Conservation (phyloP, 495 filamentous ascomycete genomes). For the Hypoxylon subgilvum region DNA sequence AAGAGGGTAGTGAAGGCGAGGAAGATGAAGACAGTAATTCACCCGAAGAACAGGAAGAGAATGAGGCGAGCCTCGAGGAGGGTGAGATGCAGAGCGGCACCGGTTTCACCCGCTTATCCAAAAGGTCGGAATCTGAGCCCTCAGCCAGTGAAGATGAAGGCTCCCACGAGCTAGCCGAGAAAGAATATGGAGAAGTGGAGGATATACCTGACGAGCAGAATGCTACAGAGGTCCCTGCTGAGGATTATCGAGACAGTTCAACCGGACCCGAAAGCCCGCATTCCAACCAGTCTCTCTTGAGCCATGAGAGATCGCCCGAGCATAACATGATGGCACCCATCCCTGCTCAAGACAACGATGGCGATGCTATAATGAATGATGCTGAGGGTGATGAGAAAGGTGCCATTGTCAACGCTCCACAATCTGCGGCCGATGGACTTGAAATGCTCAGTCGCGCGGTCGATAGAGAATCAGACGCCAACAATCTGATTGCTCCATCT, state of each 20-base stretch:
- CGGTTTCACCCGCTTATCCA: slow-evolving; percentile 1
- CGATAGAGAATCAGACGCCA: slow-evolving; percentile 27
- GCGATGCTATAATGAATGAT: slow-evolving; percentile 20
- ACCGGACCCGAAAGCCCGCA: neutral
- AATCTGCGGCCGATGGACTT: slow-evolving; percentile 38
- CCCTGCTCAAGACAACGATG: slow-evolving; percentile 1
- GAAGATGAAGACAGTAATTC: slow-evolving; percentile 7
- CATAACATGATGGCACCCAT: neutral
- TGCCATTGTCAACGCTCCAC: neutral
- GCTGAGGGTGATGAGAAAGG: slow-evolving; percentile 21
- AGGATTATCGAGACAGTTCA: neutral
- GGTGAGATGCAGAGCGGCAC: slow-evolving; percentile 9
- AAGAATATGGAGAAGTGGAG: slow-evolving; percentile 17
- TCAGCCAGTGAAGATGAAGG: slow-evolving; percentile 6
- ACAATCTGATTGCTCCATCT: slow-evolving; percentile 19
- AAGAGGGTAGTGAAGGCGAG: slow-evolving; percentile 6
- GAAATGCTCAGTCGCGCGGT: slow-evolving; percentile 35
- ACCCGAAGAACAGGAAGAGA: slow-evolving; percentile 3
- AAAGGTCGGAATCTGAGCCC: slow-evolving; percentile 5
- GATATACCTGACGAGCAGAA: slow-evolving; percentile 4
- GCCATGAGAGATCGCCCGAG: neutral
- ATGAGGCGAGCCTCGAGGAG: neutral
- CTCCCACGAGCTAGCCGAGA: neutral
- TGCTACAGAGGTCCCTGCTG: neutral
- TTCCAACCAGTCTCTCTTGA: neutral